These are phyloP conservation scores for Oryza nivara DNA, from an alignment of 176 grass and related monocot genomes.

Conservation along the genomic window DNA sequence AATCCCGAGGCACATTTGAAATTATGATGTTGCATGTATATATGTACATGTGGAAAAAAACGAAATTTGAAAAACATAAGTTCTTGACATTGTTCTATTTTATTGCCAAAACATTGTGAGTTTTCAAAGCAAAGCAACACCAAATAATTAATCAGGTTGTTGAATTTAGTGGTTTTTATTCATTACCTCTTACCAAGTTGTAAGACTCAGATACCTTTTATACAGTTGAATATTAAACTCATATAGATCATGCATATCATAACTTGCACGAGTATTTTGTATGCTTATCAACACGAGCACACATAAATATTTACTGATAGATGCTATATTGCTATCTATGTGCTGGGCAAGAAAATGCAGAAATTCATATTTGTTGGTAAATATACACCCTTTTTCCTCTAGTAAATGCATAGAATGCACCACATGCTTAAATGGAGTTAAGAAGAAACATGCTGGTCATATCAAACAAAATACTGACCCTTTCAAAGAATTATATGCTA, in stretches of 20 bases:
- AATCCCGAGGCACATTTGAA: not conserved
- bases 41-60: not conserved
- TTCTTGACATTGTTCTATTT: not conserved
- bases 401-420: not conserved
- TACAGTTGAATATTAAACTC: not conserved
- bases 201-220: not conserved
- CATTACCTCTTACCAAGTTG: conserved; percentile 16
- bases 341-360: conserved; percentile 11
- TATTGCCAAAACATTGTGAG: not conserved
- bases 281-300: conserved; percentile 8
- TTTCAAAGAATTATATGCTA: conserved; percentile 13
- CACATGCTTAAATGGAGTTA: conserved; percentile 19
- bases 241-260: not conserved
- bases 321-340: not conserved
- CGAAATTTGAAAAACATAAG: not conserved
- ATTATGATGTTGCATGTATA: not conserved
- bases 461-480: not conserved
- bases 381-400: conserved; percentile 8
- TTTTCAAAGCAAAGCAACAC: conserved; percentile 20
- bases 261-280: conserved; percentile 20
- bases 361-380: conserved; percentile 20
- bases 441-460: not conserved
- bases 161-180: not conserved
- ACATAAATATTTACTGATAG: not conserved
- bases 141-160: not conserved